A percentile compares a stretch with the other conserved stretches of the same genome.
Conservation (phyloP, 106 monocot species). For the Dioscorea zingiberensis region DNA sequence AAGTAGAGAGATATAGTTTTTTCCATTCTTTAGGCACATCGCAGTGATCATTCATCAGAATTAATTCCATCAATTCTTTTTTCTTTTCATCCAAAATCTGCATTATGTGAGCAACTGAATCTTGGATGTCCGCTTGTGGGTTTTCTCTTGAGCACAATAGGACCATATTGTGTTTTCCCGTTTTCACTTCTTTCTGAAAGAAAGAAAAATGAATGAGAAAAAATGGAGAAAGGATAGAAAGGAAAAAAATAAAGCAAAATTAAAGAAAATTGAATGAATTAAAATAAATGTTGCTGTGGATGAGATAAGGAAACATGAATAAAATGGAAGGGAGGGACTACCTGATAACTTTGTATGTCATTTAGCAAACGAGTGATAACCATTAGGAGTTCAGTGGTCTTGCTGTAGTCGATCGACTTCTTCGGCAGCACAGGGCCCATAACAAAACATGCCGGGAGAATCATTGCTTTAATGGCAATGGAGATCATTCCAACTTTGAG, state of each 20-base stretch:
- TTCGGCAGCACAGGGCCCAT: too few species aligned
- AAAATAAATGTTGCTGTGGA: too few species aligned
- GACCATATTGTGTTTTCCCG: slow-evolving; percentile 11
- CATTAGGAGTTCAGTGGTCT: not conserved
- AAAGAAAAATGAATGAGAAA: too few species aligned
- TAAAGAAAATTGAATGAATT: too few species aligned
- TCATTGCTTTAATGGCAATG: not conserved
- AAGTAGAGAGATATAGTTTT: not conserved
- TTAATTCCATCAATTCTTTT: slow-evolving; percentile 3
- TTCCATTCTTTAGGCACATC: slow-evolving; percentile 6
- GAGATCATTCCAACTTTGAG: not conserved
- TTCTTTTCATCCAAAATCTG: not conserved
- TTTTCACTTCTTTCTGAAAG: slow-evolving; percentile 6
- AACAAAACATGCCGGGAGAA: slow-evolving; percentile 1
- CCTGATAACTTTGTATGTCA: slow-evolving; percentile 12
- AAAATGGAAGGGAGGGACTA: too few species aligned
- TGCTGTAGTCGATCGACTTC: not conserved
- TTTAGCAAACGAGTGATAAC: slow-evolving; percentile 2
- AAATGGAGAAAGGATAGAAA: too few species aligned
- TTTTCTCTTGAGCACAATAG: slow-evolving; percentile 9
- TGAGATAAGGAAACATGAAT: too few species aligned
- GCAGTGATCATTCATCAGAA: not conserved
- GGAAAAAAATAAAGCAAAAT: too few species aligned
- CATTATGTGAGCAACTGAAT: slow-evolving; percentile 2
- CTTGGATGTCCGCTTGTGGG: not conserved